phyloP scores from a whole-genome alignment of 371 early-diverging fungal genomes.

The Mucor piriformis region DNA sequence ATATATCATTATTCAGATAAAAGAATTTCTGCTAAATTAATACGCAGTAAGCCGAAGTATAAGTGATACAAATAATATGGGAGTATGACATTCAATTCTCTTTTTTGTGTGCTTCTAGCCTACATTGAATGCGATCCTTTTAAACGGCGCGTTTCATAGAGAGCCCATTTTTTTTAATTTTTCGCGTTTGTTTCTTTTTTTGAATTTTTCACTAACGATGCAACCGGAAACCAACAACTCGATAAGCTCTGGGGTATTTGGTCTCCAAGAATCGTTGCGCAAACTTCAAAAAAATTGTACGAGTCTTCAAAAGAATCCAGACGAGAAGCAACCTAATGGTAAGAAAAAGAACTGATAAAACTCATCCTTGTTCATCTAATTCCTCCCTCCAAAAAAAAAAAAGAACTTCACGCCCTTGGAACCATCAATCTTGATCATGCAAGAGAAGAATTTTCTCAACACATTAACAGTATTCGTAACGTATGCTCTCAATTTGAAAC shows the following conservation, averaged over 20 bases:
- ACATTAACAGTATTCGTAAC: conserved; percentile 56
- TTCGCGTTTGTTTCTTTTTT: background rate
- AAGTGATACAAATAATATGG: too few relatives aligned
- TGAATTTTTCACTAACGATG: background rate
- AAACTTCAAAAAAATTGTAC: conserved; percentile 35
- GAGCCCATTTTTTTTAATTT: too few relatives aligned
- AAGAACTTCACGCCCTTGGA: conserved; percentile 61
- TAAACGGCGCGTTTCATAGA: background rate
- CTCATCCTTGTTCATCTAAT: background rate
- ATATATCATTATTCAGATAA: too few relatives aligned
- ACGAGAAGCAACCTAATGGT: conserved; percentile 30
- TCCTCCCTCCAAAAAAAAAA: background rate
- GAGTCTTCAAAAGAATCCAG: conserved; percentile 7
- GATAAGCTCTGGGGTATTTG: conserved; percentile 44
- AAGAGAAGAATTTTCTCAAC: conserved; percentile 53
- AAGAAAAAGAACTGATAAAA: background rate
- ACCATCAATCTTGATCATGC: conserved; percentile 53
- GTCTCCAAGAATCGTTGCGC: conserved; percentile 33
- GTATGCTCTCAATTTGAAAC: conserved; percentile 63
- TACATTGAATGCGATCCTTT: background rate
- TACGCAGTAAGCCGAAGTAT: too few relatives aligned
- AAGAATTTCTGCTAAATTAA: too few relatives aligned
- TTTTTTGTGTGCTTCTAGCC: too few relatives aligned
- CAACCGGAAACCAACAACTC: conserved; percentile 22
- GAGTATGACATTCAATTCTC: too few relatives aligned